A percentile compares a stretch with the other conserved stretches of the same genome.
These are phyloP conservation scores for Aspergillus proliferans DNA, from an alignment of 2,329 filamentous ascomycete species.

Conservation along the genomic window DNA sequence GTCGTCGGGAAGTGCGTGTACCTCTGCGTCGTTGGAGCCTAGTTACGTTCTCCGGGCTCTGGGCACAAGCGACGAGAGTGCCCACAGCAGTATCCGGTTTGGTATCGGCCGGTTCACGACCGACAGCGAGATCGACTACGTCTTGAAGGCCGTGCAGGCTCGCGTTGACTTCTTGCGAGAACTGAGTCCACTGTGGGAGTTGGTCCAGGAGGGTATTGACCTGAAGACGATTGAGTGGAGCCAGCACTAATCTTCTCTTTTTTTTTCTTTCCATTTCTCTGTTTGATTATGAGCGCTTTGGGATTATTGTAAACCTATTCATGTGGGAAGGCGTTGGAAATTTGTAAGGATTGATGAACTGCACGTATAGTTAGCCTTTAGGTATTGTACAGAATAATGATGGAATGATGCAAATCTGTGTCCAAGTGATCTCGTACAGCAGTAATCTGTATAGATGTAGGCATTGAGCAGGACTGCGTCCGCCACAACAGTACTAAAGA, in stretches of 20 bases:
- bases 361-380: constrained; percentile 1
- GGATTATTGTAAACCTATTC: constrained; percentile 5
- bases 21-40: constrained; percentile 90
- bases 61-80: constrained; percentile 93
- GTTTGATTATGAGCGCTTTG: constrained; percentile 1
- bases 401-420: background rate
- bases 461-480: too few relatives aligned
- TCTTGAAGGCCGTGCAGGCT: constrained; percentile 86
- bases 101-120: constrained; percentile 97
- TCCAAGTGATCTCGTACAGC: too few relatives aligned
- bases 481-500: too few relatives aligned
- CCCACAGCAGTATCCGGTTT: constrained; percentile 95
- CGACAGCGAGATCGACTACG: constrained; percentile 92
- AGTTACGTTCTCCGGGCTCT: constrained; percentile 92
- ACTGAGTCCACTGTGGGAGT: constrained; percentile 91
- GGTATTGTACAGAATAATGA: constrained; percentile 14
- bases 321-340: constrained; percentile 19
- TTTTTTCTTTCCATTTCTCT: constrained; percentile 11
- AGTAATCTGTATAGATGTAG: too few relatives aligned
- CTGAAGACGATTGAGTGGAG: constrained; percentile 97
- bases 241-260: constrained; percentile 55
- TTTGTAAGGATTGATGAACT: constrained; percentile 8
- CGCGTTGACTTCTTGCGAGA: constrained; percentile 89
- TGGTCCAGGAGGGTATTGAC: constrained; percentile 95
- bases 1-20: constrained; percentile 94